Conservation (phyloP, 352 stramenopile genomes). For the Elongisporangium senticosum region DNA sequence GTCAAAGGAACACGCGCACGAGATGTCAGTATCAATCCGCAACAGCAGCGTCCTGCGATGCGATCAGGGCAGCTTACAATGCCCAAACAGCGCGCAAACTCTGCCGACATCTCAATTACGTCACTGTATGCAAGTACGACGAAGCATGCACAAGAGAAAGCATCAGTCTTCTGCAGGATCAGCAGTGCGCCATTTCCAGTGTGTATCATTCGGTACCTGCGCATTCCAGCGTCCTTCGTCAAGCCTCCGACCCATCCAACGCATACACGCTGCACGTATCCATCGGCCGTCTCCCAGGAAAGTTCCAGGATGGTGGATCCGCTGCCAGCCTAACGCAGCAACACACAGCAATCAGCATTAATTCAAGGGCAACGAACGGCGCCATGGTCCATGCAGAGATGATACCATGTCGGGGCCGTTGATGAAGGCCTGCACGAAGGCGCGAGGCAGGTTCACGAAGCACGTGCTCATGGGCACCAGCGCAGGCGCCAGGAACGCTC, state of each 20-base stretch:
- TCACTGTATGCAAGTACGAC: slow-evolving; percentile 34
- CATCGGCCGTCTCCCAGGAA: slow-evolving; percentile 75
- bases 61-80: slow-evolving; percentile 27
- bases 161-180: not conserved
- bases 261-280: slow-evolving; percentile 70
- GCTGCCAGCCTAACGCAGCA: slow-evolving; percentile 16
- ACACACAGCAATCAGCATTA: not conserved
- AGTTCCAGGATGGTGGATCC: slow-evolving; percentile 66
- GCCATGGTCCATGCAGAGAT: not conserved
- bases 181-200: not conserved
- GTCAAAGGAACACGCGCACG: not conserved
- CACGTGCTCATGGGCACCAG: slow-evolving; percentile 60
- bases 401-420: slow-evolving; percentile 24
- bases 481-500: slow-evolving; percentile 56
- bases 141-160: slow-evolving; percentile 5
- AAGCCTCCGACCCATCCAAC: slow-evolving; percentile 64
- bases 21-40: slow-evolving; percentile 1
- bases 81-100: slow-evolving; percentile 78
- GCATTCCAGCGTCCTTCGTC: slow-evolving; percentile 35
- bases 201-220: slow-evolving; percentile 28
- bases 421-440: slow-evolving; percentile 66
- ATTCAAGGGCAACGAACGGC: not conserved
- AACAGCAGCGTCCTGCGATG: not conserved
- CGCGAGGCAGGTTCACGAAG: slow-evolving; percentile 64
- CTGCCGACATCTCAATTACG: slow-evolving; percentile 73